A percentile compares a stretch with the other conserved stretches of the same genome.
These are phyloP conservation scores for Pyrus pyrifolia DNA, from an alignment of 306 rosid species.

Conservation along the genomic window DNA sequence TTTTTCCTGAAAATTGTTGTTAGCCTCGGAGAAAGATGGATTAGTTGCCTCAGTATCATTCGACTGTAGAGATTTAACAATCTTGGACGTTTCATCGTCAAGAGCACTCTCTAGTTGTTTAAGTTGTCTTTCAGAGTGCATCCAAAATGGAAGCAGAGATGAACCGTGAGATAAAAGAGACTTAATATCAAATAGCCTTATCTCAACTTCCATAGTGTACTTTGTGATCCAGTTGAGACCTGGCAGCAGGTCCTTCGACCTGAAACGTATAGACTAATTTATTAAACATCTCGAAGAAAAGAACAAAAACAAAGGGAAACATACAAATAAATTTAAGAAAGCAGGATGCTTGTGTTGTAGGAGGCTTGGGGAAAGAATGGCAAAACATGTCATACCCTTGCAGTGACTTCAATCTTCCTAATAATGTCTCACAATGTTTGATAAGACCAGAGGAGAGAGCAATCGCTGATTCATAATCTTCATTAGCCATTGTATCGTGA, in stretches of 20 bases:
- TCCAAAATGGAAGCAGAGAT: slow-evolving; percentile 84
- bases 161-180: slow-evolving; percentile 55
- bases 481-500: slow-evolving; percentile 14
- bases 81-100: slow-evolving; percentile 39
- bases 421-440: slow-evolving; percentile 44
- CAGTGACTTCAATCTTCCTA: slow-evolving; percentile 62
- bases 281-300: neutral
- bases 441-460: slow-evolving; percentile 52
- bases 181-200: slow-evolving; percentile 72
- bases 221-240: slow-evolving; percentile 38
- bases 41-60: slow-evolving; percentile 35
- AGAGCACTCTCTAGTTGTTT: slow-evolving; percentile 57
- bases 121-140: slow-evolving; percentile 68
- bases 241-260: slow-evolving; percentile 42
- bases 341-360: neutral
- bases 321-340: neutral
- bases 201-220: slow-evolving; percentile 66
- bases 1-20: slow-evolving; percentile 23
- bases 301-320: neutral
- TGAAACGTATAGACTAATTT: slow-evolving; percentile 26
- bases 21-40: slow-evolving; percentile 20
- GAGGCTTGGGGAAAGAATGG: neutral
- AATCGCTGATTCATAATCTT: slow-evolving; percentile 28
- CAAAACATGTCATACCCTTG: slow-evolving; percentile 35
- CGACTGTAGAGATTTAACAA: slow-evolving; percentile 16